Evolutionary conservation across 2,329 filamentous ascomycete genomes (phyloP).

Genomic region (Zalaria sp.): DNA sequence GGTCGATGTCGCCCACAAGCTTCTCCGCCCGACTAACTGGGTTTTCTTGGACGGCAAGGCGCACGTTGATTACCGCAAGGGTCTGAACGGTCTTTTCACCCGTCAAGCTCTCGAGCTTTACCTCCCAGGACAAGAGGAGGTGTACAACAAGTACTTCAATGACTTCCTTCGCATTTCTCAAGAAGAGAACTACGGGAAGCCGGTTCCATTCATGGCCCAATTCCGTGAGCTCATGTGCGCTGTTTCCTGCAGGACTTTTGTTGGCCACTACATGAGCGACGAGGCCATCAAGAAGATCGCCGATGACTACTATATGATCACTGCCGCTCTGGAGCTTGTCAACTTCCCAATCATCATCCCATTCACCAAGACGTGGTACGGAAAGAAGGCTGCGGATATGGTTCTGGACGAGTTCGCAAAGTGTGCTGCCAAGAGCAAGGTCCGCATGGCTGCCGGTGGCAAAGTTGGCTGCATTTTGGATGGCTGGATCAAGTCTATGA

Average conservation of each 20-base stretch:
- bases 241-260: slow-evolving; percentile 90
- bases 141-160: slow-evolving; percentile 78
- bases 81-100: slow-evolving; percentile 87
- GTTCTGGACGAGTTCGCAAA: slow-evolving; percentile 74
- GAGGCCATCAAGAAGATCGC: slow-evolving; percentile 86
- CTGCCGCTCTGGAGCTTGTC: slow-evolving; percentile 87
- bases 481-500: slow-evolving; percentile 79
- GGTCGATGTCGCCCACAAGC: slow-evolving; percentile 85
- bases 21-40: slow-evolving; percentile 86
- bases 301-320: slow-evolving; percentile 94
- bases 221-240: slow-evolving; percentile 94
- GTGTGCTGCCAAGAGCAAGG: slow-evolving; percentile 82
- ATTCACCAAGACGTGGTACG: slow-evolving; percentile 88
- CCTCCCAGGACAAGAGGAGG: slow-evolving; percentile 81
- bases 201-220: slow-evolving; percentile 74
- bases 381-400: slow-evolving; percentile 85
- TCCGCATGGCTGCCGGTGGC: slow-evolving; percentile 64
- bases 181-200: slow-evolving; percentile 54
- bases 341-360: slow-evolving; percentile 96
- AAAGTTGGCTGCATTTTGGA: slow-evolving; percentile 89
- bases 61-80: slow-evolving; percentile 95
- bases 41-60: slow-evolving; percentile 92
- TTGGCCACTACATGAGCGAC: slow-evolving; percentile 87
- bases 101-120: slow-evolving; percentile 77
- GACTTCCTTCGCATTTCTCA: slow-evolving; percentile 60